These are phyloP conservation scores for Moniliophthora roreri DNA, from an alignment of 1,284 basidiomycete species.

Conservation along the genomic window DNA sequence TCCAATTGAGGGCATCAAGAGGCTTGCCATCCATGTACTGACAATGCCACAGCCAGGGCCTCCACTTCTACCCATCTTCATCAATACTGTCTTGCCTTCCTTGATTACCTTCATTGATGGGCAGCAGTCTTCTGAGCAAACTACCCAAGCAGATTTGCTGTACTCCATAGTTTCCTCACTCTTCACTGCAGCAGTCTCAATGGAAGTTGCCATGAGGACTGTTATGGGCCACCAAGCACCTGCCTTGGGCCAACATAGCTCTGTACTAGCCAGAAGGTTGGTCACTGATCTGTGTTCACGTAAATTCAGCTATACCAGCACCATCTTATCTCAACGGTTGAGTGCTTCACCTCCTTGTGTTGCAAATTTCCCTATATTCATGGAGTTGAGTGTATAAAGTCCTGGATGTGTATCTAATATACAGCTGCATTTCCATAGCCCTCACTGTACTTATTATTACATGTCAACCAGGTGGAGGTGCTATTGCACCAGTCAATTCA, in stretches of 20 bases:
- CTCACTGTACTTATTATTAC: slow-evolving; percentile 23
- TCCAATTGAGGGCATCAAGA: slow-evolving; percentile 56
- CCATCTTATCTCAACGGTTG: slow-evolving; percentile 54
- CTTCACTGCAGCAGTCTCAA: slow-evolving; percentile 2
- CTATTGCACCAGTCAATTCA: slow-evolving; percentile 31
- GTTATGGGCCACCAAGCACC: slow-evolving; percentile 46
- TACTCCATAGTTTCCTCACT: slow-evolving; percentile 42
- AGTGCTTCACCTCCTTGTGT: slow-evolving; percentile 63
- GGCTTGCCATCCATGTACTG: slow-evolving; percentile 65
- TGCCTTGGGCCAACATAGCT: slow-evolving; percentile 59
- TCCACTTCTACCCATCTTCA: slow-evolving; percentile 70
- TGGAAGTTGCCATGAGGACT: slow-evolving; percentile 64
- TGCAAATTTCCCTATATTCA: slow-evolving; percentile 72
- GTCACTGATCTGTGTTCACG: slow-evolving; percentile 54
- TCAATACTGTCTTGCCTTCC: slow-evolving; percentile 61
- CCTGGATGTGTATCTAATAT: slow-evolving; percentile 16
- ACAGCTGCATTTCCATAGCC: slow-evolving; percentile 4
- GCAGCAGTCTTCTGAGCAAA: slow-evolving; percentile 49
- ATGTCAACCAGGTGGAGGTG: slow-evolving; percentile 48
- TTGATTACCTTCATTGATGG: slow-evolving; percentile 57
- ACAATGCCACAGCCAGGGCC: slow-evolving; percentile 55
- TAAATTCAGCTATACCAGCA: slow-evolving; percentile 51
- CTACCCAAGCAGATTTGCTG: slow-evolving; percentile 57
- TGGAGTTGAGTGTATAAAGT: slow-evolving; percentile 34
- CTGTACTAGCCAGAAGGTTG: slow-evolving; percentile 60